Percentiles rank a stretch among this genome's conserved stretches.
Evolutionary conservation across 352 stramenopile genomes (phyloP).

Genomic region (Phytophthora hybrid): DNA sequence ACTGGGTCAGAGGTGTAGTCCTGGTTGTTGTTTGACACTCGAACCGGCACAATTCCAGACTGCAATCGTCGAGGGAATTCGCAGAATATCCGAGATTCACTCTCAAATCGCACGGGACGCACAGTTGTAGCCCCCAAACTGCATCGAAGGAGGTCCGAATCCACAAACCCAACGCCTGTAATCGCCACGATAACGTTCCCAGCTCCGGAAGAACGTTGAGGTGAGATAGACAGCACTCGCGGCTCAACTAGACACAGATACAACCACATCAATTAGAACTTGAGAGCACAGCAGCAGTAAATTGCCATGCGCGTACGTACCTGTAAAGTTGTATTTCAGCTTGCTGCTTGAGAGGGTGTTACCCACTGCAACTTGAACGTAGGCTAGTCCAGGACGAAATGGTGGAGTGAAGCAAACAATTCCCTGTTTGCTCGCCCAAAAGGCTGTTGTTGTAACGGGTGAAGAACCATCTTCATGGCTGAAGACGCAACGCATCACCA

Average conservation of each 20-base stretch:
- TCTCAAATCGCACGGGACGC: constrained; percentile 18
- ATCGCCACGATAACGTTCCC: constrained; percentile 28
- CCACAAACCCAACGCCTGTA: constrained; percentile 37
- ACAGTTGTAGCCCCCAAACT: constrained; percentile 26
- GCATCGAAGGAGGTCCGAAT: constrained; percentile 40
- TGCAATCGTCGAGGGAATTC: constrained; percentile 27
- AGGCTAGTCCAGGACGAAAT: constrained; percentile 24
- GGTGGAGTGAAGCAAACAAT: constrained; percentile 37
- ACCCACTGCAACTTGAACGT: constrained; percentile 31
- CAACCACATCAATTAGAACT: neutral
- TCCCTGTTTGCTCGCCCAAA: constrained; percentile 32
- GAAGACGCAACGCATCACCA: constrained; percentile 32
- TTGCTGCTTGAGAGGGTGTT: constrained; percentile 24
- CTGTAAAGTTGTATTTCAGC: constrained; percentile 37
- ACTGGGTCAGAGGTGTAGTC: constrained; percentile 41
- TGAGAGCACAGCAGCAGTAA: neutral
- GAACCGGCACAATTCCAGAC: constrained; percentile 31
- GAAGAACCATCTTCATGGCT: neutral
- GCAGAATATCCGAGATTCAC: constrained; percentile 30
- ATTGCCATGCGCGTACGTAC: constrained; percentile 9
- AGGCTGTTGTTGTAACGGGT: constrained; percentile 16
- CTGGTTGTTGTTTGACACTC: constrained; percentile 52
- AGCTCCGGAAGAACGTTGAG: constrained; percentile 21
- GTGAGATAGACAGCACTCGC: constrained; percentile 35
- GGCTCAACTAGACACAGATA: constrained; percentile 33